Base-by-base conservation (phyloP, 768 basidiomycete species). In the Collybia nuda region DNA sequence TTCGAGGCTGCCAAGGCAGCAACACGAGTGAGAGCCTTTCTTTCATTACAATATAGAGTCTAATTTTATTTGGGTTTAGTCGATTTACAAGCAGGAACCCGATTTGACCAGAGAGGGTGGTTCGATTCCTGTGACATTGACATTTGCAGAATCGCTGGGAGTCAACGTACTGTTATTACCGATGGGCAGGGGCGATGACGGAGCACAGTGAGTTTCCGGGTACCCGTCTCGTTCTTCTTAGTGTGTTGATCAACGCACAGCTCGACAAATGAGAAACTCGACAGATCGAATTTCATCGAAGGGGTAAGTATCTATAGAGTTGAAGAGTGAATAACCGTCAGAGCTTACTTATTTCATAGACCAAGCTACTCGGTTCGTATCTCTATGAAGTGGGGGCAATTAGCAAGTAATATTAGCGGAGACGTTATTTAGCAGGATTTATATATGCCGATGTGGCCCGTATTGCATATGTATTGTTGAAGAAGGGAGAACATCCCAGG, bases 221-320 rank as follows among this genome's bases (percentile, higher is more conserved):
- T 18, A 21, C 24, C 4, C 24, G 24, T 23, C 32, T 19, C 21
- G 26, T 14, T 24, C 18, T 36, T 41, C 18, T 2, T 15, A 19
- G 37, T 24, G 24, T 9, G 22, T 40, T 9, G 22, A 35, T 14
- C 43, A 21, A 41, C 29, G 32, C 44, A 36, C 54, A 91, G 90
- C 69, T 92, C 90, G 45, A 93, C 90, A 9, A 95, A 96, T 66
- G 96, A 98, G 78, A 98, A 98, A 69, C 75, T 98, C 45, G 94
- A 98, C 69, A 74, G 74, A 46, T 84, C 82, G 42, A 98, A 98
- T 75, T 97, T 86, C 69, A 86, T 97, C 53, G 73, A 90, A 67
- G 89, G 87, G 62, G 91, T 88, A 68, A 66, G 84, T 63, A 15
- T 40, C 11, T 23, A 48, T n/a, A 45, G 1, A 15, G 21, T 28